phyloP scores from a whole-genome alignment of 139 green algal genomes.

The Pleodorina starrii region DNA sequence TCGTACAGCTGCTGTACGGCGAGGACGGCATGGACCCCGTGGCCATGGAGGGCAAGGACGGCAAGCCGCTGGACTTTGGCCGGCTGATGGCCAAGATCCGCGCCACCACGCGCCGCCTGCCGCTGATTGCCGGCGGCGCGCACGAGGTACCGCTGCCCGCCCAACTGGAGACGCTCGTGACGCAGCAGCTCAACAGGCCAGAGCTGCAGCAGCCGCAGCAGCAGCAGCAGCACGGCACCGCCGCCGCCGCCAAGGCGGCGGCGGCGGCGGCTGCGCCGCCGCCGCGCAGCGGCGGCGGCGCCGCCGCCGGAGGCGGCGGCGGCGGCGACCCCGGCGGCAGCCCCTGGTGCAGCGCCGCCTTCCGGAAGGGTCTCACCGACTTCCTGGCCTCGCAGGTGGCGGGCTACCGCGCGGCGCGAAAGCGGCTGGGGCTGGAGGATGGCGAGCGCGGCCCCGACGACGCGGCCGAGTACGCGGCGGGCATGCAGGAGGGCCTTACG shows the following conservation, averaged over 20 bases:
- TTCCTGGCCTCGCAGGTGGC: constrained; percentile 71
- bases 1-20: constrained; percentile 96
- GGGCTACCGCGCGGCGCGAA: constrained; percentile 53
- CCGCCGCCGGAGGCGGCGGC: too few species aligned
- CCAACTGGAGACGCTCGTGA: constrained; percentile 61
- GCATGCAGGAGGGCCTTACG: constrained; percentile 77
- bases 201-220: too few species aligned
- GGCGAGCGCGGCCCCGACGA: constrained; percentile 50
- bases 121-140: constrained; percentile 26
- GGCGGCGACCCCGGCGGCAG: too few species aligned
- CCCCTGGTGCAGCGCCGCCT: constrained; percentile 67
- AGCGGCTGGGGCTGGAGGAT: constrained; percentile 67
- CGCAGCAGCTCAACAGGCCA: constrained; percentile 34
- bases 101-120: constrained; percentile 50
- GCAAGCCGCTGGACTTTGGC: constrained; percentile 79
- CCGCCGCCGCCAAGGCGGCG: neutral
- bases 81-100: constrained; percentile 69
- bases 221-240: too few species aligned
- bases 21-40: constrained; percentile 96
- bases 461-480: constrained; percentile 74
- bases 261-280: too few species aligned
- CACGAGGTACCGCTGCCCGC: constrained; percentile 70
- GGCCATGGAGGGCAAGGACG: constrained; percentile 90
- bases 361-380: constrained; percentile 53
- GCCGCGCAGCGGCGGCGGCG: too few species aligned